Conservation (phyloP, 352 stramenopile species). For the Globisporangium heterothallicum region DNA sequence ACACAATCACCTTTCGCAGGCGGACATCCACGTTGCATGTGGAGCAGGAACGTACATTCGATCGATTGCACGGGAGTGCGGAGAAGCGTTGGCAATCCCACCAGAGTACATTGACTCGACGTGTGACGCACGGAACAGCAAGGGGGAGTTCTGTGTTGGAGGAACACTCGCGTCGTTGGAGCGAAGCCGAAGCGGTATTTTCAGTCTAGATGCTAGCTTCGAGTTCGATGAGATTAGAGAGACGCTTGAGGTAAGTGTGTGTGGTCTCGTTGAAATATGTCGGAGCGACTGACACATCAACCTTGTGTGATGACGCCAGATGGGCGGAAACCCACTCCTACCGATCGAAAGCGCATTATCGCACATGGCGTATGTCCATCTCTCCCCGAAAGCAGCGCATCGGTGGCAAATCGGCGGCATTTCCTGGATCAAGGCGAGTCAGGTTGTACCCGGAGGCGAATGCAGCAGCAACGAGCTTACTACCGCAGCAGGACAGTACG, state of each 20-base stretch:
- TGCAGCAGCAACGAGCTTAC: conserved; percentile 6
- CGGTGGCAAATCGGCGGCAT: conserved; percentile 47
- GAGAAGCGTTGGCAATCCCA: conserved; percentile 53
- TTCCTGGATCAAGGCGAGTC: conserved; percentile 22
- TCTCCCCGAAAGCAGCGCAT: conserved; percentile 24
- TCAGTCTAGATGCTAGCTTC: conserved; percentile 44
- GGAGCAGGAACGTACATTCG: conserved; percentile 82
- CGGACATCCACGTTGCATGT: conserved; percentile 56
- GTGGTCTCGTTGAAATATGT: neutral
- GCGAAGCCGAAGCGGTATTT: conserved; percentile 57
- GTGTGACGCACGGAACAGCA: conserved; percentile 23
- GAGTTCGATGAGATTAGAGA: conserved; percentile 49
- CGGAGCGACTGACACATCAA: neutral
- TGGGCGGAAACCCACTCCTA: conserved; percentile 23
- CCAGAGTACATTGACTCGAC: conserved; percentile 13
- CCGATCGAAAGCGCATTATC: conserved; percentile 54
- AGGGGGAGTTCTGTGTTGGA: conserved; percentile 39
- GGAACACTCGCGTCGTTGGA: conserved; percentile 62
- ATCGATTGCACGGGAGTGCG: conserved; percentile 81
- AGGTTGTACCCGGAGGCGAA: conserved; percentile 20
- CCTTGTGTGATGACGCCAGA: conserved; percentile 3
- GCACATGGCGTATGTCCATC: conserved; percentile 43
- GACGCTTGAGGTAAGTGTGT: conserved; percentile 28
- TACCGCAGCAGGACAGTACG: neutral
- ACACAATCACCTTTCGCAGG: conserved; percentile 7